Percentiles rank a stretch among this genome's conserved stretches.
phyloP scores from a whole-genome alignment of 495 filamentous ascomycete species.

The Hypoxylon fuscum region DNA sequence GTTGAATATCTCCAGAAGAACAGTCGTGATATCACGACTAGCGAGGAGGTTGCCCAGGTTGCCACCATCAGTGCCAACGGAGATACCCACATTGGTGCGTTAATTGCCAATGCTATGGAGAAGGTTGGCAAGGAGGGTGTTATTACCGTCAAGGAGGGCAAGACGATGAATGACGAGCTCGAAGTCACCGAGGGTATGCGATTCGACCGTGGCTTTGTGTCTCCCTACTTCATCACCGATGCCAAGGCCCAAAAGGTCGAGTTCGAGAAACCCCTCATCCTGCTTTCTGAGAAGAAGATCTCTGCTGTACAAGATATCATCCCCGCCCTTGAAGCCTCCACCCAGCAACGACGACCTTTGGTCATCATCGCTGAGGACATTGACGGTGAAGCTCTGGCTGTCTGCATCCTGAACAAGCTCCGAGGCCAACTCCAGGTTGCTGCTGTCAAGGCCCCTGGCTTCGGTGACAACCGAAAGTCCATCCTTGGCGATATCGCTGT shows the following conservation, averaged over 20 bases:
- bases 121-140: constrained; percentile 99
- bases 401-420: constrained; percentile 99
- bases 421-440: constrained; percentile 98
- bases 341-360: constrained; percentile 91
- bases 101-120: constrained; percentile 99
- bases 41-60: constrained; percentile 96
- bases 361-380: constrained; percentile 99
- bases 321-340: constrained; percentile 95
- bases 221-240: constrained; percentile 99
- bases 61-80: constrained; percentile 98
- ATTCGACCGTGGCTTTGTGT: constrained; percentile 98
- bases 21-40: constrained; percentile 96
- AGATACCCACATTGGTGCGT: constrained; percentile 91
- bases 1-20: constrained; percentile 92
- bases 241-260: constrained; percentile 98
- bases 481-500: constrained; percentile 96
- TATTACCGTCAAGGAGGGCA: constrained; percentile 99
- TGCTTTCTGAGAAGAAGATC: constrained; percentile 99
- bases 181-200: constrained; percentile 99
- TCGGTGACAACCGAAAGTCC: constrained; percentile 99
- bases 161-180: constrained; percentile 97
- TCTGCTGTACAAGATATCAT: constrained; percentile 98
- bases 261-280: constrained; percentile 98
- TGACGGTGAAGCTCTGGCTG: constrained; percentile 96
- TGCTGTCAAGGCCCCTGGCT: constrained; percentile 98